Conservation (phyloP, 2,329 filamentous ascomycete genomes). For the Annulohypoxylon truncatum region DNA sequence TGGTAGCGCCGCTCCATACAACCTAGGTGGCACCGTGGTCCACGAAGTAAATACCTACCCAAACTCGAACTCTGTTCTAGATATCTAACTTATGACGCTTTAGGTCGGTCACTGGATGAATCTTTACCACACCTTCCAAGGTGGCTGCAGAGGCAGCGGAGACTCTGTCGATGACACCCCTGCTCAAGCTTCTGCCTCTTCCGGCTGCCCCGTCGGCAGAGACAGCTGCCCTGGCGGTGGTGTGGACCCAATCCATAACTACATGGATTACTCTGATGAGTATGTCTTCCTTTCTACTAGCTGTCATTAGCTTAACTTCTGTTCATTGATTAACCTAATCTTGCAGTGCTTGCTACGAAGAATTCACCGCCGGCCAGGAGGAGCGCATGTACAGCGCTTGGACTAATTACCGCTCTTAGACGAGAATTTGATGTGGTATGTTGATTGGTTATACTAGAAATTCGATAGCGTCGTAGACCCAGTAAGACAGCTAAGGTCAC, state of each 20-base stretch:
- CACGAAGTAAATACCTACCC: constrained; percentile 49
- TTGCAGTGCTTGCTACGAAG: constrained; percentile 56
- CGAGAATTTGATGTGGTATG: not conserved
- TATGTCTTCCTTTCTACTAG: constrained; percentile 41
- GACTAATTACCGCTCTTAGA: constrained; percentile 52
- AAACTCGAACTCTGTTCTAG: not conserved
- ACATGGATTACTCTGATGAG: constrained; percentile 57
- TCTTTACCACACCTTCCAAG: constrained; percentile 58
- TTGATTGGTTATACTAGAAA: not conserved
- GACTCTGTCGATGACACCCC: constrained; percentile 57
- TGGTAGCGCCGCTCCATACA: constrained; percentile 44
- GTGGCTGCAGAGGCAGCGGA: constrained; percentile 54
- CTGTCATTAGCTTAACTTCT: constrained; percentile 14
- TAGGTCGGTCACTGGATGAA: constrained; percentile 56
- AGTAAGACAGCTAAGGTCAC: not conserved
- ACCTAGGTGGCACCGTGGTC: constrained; percentile 53
- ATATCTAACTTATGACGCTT: constrained; percentile 5
- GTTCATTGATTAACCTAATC: constrained; percentile 39
- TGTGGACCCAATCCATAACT: constrained; percentile 52
- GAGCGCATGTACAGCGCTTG: constrained; percentile 56
- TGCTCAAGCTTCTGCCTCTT: constrained; percentile 51
- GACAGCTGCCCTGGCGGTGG: constrained; percentile 50
- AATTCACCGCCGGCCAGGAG: constrained; percentile 58
- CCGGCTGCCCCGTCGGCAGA: constrained; percentile 53
- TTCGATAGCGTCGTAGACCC: not conserved